Base-by-base conservation (phyloP, 345 rosid species). In the Citropsis articulata region DNA sequence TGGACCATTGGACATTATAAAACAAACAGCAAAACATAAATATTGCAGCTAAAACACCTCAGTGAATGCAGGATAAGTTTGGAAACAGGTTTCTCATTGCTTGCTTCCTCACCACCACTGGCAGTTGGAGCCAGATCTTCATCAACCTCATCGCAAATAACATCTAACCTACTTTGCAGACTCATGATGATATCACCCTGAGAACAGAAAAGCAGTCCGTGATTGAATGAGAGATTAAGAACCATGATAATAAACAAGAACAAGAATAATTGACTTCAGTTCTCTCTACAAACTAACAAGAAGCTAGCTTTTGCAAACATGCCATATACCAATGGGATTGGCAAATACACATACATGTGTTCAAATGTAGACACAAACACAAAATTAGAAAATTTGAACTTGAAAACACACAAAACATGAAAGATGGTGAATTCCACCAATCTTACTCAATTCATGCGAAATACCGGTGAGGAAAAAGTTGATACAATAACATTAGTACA, bases 101-200 rank as follows among this genome's bases (percentile, higher is more conserved):
- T 75, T 67, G 80, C 83, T 50, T 83, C 88, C 75, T 56, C 63
- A 68, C 53, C 81, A 84, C 57, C 84, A 62, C 82, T 80, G 24
- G 77, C 82, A 12, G 70, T 42, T 67, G 66, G 72, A 75, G 69
- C 79, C 30, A 72, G 79, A 80, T 83, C 92, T 77, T 81, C 91
- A 80, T 90, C 98, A 10, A 83, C 97, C 79, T 91, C 94, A 73
- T 92, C 99, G 35, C 94, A 90, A 67, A 95, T 83, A 45, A 92
- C 86, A 83, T 93, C 99, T 69, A 93, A 81, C 83, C 98, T 91
- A 87, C 98, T 93, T 79, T 86, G 91, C 79, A 95, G 86, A 86
- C 95, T 95, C 81, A 88, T 88, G 78, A 88, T 87, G 71, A 95
- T 89, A 82, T 95, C 99, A 76, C 84, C 91, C 99, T 95, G 86